These are phyloP conservation scores for Mycena sanguinolenta DNA, from an alignment of 768 basidiomycete genomes.

Conservation along the genomic window DNA sequence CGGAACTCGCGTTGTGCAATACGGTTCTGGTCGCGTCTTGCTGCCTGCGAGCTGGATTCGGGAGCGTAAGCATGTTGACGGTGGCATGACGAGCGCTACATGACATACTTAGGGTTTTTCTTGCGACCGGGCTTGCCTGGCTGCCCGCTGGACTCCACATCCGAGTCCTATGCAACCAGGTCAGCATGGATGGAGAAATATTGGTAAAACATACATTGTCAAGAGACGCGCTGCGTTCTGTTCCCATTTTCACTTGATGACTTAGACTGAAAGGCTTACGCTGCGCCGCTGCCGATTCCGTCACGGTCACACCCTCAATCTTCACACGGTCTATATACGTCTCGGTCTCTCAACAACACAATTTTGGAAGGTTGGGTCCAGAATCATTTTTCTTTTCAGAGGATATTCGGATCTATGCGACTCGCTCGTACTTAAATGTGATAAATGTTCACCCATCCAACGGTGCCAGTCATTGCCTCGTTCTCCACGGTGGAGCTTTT, in stretches of 20 bases:
- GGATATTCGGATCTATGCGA: neutral
- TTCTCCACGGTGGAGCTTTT: slow-evolving; percentile 13
- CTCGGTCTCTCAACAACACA: too few relatives aligned
- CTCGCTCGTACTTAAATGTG: neutral
- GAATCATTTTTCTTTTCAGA: neutral
- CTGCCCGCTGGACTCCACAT: slow-evolving; percentile 53
- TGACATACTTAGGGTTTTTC: slow-evolving; percentile 88
- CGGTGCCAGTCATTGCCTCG: neutral
- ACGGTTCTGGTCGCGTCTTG: slow-evolving; percentile 89
- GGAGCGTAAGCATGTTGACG: slow-evolving; percentile 33
- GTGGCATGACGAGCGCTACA: slow-evolving; percentile 27
- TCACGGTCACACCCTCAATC: too few relatives aligned
- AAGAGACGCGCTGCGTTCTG: slow-evolving; percentile 76
- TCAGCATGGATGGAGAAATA: neutral
- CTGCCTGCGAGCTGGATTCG: slow-evolving; percentile 81
- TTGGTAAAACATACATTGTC: slow-evolving; percentile 62
- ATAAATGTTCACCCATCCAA: neutral
- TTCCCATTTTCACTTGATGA: slow-evolving; percentile 34
- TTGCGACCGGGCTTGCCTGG: slow-evolving; percentile 83
- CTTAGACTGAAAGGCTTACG: slow-evolving; percentile 24
- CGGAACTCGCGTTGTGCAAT: slow-evolving; percentile 96
- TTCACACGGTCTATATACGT: too few relatives aligned
- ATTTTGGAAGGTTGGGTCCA: slow-evolving; percentile 1
- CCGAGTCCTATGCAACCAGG: slow-evolving; percentile 67
- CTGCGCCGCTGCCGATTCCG: too few relatives aligned